Percentiles rank a stretch among this genome's conserved stretches.
phyloP scores from a whole-genome alignment of 192 early-diverging fungal genomes.

The Mortierella alpina region DNA sequence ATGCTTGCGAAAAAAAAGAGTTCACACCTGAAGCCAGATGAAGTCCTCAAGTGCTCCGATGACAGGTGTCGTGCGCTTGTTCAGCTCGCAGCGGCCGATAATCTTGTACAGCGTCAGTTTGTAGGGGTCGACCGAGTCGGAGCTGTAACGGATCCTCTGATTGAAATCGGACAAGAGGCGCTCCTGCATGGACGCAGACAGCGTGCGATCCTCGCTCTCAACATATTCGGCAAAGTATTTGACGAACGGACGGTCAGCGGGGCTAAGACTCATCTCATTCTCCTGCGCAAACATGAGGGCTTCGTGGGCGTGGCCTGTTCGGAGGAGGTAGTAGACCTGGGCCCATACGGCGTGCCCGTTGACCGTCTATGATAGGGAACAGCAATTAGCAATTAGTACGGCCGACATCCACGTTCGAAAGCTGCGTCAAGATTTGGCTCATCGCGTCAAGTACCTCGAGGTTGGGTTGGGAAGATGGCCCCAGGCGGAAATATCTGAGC shows the following conservation, averaged over 20 bases:
- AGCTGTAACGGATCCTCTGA: constrained; percentile 54
- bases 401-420: background rate
- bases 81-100: constrained; percentile 89
- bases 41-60: constrained; percentile 91
- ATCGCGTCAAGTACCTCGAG: constrained; percentile 47
- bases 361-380: constrained; percentile 41
- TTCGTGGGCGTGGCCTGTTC: constrained; percentile 76
- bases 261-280: constrained; percentile 65
- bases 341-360: constrained; percentile 85
- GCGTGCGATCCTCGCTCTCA: constrained; percentile 53
- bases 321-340: constrained; percentile 84
- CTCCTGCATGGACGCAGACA: constrained; percentile 63
- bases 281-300: constrained; percentile 74
- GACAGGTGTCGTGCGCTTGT: constrained; percentile 71
- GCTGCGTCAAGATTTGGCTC: background rate
- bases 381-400: background rate
- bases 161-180: constrained; percentile 70
- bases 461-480: constrained; percentile 52
- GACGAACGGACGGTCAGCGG: constrained; percentile 76
- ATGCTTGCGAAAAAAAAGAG: background rate
- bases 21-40: constrained; percentile 84
- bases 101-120: constrained; percentile 92
- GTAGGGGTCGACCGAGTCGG: constrained; percentile 82
- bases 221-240: constrained; percentile 77
- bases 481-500: constrained; percentile 72